phyloP scores from a whole-genome alignment of 1,284 basidiomycete species.

The Puccinia polysora region DNA sequence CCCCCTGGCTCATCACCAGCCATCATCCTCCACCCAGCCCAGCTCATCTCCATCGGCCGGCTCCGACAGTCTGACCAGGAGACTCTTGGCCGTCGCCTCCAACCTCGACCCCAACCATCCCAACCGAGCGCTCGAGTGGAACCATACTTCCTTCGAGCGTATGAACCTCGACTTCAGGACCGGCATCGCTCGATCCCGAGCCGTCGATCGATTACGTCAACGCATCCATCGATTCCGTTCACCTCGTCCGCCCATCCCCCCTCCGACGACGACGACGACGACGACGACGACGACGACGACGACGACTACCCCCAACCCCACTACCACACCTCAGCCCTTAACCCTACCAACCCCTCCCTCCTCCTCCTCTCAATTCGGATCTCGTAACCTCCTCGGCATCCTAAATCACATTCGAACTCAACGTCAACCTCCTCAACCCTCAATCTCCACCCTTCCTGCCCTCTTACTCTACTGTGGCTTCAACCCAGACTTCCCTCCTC shows the following conservation, averaged over 20 bases:
- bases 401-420: slow-evolving; percentile 1
- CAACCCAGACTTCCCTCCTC: not conserved
- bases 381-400: not conserved
- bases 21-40: not conserved
- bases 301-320: not conserved
- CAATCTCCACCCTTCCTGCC: not conserved
- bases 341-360: no score
- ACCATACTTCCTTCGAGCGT: not conserved
- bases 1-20: no score
- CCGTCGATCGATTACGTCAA: slow-evolving; percentile 28
- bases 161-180: slow-evolving; percentile 26
- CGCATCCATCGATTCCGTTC: not conserved
- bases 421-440: not conserved
- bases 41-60: not conserved
- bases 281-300: not conserved
- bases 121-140: not conserved
- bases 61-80: slow-evolving; percentile 9
- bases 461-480: slow-evolving; percentile 31
- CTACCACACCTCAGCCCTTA: not conserved
- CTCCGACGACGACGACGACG: not conserved
- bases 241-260: not conserved
- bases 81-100: not conserved
- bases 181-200: not conserved
- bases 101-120: not conserved
- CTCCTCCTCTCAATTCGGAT: not conserved